Conservation (phyloP, 805 yeast species). For the Limtongia smithiae region DNA sequence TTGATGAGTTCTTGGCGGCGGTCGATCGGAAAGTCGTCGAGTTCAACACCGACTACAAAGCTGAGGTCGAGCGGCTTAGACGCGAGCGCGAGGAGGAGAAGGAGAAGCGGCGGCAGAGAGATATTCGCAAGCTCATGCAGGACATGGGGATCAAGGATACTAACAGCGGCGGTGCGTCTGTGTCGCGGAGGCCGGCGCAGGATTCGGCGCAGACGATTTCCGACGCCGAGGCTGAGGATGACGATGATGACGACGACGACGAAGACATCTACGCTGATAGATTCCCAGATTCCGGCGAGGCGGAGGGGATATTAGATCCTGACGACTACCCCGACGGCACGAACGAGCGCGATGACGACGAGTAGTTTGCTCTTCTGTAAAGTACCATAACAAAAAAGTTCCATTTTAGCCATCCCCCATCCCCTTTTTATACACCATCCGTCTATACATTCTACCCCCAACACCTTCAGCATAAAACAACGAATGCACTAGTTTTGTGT, state of each 20-base stretch:
- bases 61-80: conserved; percentile 78
- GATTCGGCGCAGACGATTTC: conserved; percentile 55
- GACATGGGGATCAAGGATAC: conserved; percentile 69
- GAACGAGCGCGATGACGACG: conserved; percentile 6
- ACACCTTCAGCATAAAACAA: not conserved
- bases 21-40: conserved; percentile 86
- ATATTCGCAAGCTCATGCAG: conserved; percentile 70
- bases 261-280: conserved; percentile 21
- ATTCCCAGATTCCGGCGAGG: conserved; percentile 39
- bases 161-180: conserved; percentile 6
- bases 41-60: conserved; percentile 74
- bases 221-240: conserved; percentile 54
- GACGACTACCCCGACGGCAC: no score
- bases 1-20: conserved; percentile 81
- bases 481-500: not conserved
- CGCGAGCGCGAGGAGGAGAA: conserved; percentile 75
- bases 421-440: not conserved
- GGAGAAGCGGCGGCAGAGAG: conserved; percentile 64
- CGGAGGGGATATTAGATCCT: conserved; percentile 33
- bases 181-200: conserved; percentile 35
- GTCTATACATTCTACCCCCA: not conserved
- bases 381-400: not conserved
- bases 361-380: not conserved
- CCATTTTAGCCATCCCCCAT: not conserved
- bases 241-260: conserved; percentile 49